A percentile compares a stretch with the other conserved stretches of the same genome.
phyloP scores from a whole-genome alignment of 495 filamentous ascomycete species.

The Talaromyces borbonicus region DNA sequence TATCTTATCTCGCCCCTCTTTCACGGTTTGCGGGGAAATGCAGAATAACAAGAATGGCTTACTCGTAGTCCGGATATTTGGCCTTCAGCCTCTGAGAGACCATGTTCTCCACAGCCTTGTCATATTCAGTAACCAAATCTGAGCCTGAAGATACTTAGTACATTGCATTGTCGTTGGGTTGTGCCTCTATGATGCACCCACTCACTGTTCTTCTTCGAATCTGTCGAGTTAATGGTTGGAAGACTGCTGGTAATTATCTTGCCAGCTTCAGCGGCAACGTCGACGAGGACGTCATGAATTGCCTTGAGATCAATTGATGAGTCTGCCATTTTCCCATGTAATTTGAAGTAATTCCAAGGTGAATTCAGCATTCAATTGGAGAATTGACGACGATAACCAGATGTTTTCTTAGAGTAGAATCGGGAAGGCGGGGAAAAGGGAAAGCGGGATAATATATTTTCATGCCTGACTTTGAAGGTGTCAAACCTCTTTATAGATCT shows the following conservation, averaged over 20 bases:
- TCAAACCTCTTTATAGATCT: too few relatives aligned
- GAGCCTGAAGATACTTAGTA: slow-evolving; percentile 39
- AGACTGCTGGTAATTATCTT: slow-evolving; percentile 70
- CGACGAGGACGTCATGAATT: slow-evolving; percentile 70
- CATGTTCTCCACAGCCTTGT: slow-evolving; percentile 71
- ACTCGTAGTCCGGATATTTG: slow-evolving; percentile 57
- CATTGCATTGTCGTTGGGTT: too few relatives aligned
- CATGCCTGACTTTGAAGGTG: too few relatives aligned
- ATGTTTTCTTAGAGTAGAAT: too few relatives aligned
- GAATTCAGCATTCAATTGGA: too few relatives aligned
- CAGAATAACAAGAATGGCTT: slow-evolving; percentile 11
- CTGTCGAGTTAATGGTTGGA: slow-evolving; percentile 50
- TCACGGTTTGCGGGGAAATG: background rate
- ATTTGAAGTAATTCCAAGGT: too few relatives aligned
- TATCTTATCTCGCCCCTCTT: background rate
- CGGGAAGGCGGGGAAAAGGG: too few relatives aligned
- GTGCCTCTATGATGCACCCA: slow-evolving; percentile 5
- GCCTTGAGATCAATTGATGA: slow-evolving; percentile 55
- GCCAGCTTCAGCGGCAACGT: slow-evolving; percentile 68
- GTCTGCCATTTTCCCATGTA: background rate
- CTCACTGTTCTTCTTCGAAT: slow-evolving; percentile 79
- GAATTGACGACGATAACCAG: too few relatives aligned
- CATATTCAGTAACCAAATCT: slow-evolving; percentile 82
- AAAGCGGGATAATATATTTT: too few relatives aligned
- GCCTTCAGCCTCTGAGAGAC: slow-evolving; percentile 52